phyloP scores from a whole-genome alignment of 2,329 filamentous ascomycete species.

The Monilinia vaccinii-corymbosi region DNA sequence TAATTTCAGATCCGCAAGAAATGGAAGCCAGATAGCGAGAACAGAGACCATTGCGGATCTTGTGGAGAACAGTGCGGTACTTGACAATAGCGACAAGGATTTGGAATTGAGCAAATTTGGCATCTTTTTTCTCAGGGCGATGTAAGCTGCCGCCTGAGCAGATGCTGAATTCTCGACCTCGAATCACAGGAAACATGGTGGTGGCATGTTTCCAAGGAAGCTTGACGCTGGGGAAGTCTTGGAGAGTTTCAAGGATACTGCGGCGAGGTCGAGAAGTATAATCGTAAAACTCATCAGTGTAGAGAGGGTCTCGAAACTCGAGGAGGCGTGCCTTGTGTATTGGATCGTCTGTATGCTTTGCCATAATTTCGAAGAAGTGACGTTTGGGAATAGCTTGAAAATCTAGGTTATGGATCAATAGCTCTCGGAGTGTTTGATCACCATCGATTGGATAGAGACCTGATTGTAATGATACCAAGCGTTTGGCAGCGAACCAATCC shows the following conservation, averaged over 20 bases:
- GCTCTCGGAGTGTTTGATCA: conserved; percentile 51
- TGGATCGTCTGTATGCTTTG: conserved; percentile 61
- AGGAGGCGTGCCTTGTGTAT: conserved; percentile 72
- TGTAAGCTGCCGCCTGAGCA: conserved; percentile 54
- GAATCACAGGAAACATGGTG: conserved; percentile 68
- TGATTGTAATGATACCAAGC: conserved; percentile 27
- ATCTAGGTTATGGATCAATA: conserved; percentile 78
- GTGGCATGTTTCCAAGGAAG: conserved; percentile 68
- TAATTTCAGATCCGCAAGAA: conserved; percentile 34
- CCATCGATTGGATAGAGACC: conserved; percentile 25
- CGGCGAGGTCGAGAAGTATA: conserved; percentile 87
- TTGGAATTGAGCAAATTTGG: conserved; percentile 39
- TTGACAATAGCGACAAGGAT: conserved; percentile 82
- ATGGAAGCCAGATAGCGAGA: conserved; percentile 74
- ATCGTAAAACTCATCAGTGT: conserved; percentile 87
- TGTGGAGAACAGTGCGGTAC: conserved; percentile 79
- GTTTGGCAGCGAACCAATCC: conserved; percentile 23
- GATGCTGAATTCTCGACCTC: conserved; percentile 91
- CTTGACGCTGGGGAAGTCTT: conserved; percentile 78
- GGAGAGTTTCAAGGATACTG: conserved; percentile 83
- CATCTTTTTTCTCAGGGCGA: conserved; percentile 8
- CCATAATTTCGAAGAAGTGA: conserved; percentile 72
- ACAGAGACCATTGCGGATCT: conserved; percentile 77
- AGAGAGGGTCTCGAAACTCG: conserved; percentile 73
- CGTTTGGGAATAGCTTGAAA: conserved; percentile 83